Conservation (phyloP, 2,329 filamentous ascomycete genomes). For the Fusarium virguliforme region DNA sequence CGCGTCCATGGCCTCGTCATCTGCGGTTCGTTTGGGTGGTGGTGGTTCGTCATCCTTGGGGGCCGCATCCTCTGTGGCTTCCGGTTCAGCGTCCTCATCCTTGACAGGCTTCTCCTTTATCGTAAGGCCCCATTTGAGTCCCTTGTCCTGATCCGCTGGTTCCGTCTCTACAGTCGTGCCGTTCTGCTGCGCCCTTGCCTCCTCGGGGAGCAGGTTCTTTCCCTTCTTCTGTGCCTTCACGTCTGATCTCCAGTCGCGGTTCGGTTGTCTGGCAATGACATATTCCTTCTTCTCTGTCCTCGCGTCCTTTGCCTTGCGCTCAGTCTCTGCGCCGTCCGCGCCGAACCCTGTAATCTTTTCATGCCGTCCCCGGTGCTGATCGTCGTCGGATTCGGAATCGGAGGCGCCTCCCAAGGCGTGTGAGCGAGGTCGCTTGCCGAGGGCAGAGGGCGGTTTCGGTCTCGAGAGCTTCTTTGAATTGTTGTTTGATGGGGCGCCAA, state of each 20-base stretch:
- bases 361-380: constrained; percentile 54
- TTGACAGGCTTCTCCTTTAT: constrained; percentile 67
- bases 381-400: constrained; percentile 61
- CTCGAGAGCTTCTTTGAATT: constrained; percentile 52
- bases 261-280: constrained; percentile 72
- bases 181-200: constrained; percentile 64
- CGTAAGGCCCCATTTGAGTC: constrained; percentile 70
- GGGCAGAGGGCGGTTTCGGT: constrained; percentile 59
- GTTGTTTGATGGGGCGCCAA: constrained; percentile 56
- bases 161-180: constrained; percentile 53
- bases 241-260: constrained; percentile 76
- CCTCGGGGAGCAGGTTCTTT: constrained; percentile 73
- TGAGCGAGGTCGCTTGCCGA: constrained; percentile 66
- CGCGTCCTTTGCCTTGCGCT: constrained; percentile 52
- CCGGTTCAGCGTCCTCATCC: constrained; percentile 63
- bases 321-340: constrained; percentile 62
- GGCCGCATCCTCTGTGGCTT: constrained; percentile 21
- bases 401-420: constrained; percentile 61
- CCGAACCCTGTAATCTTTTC: constrained; percentile 69
- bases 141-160: constrained; percentile 65
- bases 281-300: constrained; percentile 58
- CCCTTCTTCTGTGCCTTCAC: constrained; percentile 63
- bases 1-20: constrained; percentile 75
- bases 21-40: constrained; percentile 50
- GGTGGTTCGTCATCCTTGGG: constrained; percentile 25